Percentiles rank a stretch among this genome's conserved stretches.
Conservation (phyloP, 164 flowering plant species). For the Nymphaea colorata region DNA sequence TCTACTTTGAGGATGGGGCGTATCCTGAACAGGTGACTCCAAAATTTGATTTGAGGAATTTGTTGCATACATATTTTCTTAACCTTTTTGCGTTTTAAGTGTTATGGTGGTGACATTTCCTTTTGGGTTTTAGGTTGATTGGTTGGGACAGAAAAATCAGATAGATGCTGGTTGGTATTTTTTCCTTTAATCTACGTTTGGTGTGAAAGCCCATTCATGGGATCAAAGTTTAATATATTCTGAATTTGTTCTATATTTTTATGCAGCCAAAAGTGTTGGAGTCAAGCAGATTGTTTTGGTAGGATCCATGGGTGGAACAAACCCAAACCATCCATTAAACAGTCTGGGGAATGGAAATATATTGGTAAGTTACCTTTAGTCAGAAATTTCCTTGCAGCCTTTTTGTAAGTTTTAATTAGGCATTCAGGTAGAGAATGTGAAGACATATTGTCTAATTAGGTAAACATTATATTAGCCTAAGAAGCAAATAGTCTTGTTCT, state of each 20-base stretch:
- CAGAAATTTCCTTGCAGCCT: not conserved
- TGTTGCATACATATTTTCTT: not conserved
- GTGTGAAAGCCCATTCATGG: not conserved
- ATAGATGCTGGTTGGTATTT: constrained; percentile 75
- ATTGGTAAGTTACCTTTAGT: constrained; percentile 34
- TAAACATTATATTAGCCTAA: too few species aligned
- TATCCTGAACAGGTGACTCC: constrained; percentile 77
- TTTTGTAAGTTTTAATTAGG: not conserved
- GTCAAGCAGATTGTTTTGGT: constrained; percentile 95
- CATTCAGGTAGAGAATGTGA: too few species aligned
- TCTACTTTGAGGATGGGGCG: constrained; percentile 82
- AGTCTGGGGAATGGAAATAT: constrained; percentile 90
- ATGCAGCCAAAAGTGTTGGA: constrained; percentile 82
- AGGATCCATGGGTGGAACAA: constrained; percentile 97
- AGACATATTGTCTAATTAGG: too few species aligned
- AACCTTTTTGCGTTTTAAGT: not conserved
- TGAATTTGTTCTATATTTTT: constrained; percentile 3
- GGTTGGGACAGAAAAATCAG: constrained; percentile 99
- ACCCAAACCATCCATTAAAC: constrained; percentile 71
- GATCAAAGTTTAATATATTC: not conserved
- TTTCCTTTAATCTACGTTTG: not conserved
- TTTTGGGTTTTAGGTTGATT: constrained; percentile 57
- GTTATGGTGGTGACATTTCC: not conserved
- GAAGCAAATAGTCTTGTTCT: too few species aligned
- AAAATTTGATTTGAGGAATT: not conserved